Evolutionary conservation across 257 asterid genomes (phyloP), one percentile per base, ranked within the genome.

Genomic region (Lantana camara): DNA sequence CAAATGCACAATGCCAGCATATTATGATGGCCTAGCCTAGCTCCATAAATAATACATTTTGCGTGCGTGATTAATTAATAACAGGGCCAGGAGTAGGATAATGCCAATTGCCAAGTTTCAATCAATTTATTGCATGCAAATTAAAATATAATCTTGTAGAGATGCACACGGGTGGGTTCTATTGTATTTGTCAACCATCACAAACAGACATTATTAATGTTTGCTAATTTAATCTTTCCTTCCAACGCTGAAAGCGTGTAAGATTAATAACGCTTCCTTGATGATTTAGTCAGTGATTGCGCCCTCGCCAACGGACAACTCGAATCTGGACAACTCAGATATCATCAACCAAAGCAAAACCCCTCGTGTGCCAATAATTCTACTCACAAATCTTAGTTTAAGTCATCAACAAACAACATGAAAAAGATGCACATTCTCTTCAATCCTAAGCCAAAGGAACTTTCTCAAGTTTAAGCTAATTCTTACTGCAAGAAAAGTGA

Each of bases 251-350:
- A 46, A 27, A 35, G 34, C 62, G 70, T 45, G 72, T 52, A 45
- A 14, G 35, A n/a, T n/a, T n/a, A n/a, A n/a, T n/a, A n/a, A n/a
- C n/a, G n/a, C n/a, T n/a, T 34, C 21, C 9, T 47, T 53, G 42
- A 57, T 50, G 64, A 53, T 62, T 37, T 63, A 63, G 68, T 72
- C 59, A 58, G 75, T 57, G 17, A 30, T 16, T 77, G 82, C 34
- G 46, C 44, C 52, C 54, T 38, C 35, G 46, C 46, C n/a, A 22
- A 40, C 63, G 53, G 70, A 57, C 75, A 63, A 22, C 15, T 19
- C 63, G 78, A 68, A 67, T 72, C 61, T 67, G 12, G 70, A 58
- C 78, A 63, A 1, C 72, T 67, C 22, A 13, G 19, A 38, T 21
- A 34, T 56, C 64, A 35, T 57, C 63, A 57, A 69, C 4, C 65